These are phyloP conservation scores for Hyaloscypha bicolor DNA, from an alignment of 495 filamentous ascomycete species.

Conservation along the genomic window DNA sequence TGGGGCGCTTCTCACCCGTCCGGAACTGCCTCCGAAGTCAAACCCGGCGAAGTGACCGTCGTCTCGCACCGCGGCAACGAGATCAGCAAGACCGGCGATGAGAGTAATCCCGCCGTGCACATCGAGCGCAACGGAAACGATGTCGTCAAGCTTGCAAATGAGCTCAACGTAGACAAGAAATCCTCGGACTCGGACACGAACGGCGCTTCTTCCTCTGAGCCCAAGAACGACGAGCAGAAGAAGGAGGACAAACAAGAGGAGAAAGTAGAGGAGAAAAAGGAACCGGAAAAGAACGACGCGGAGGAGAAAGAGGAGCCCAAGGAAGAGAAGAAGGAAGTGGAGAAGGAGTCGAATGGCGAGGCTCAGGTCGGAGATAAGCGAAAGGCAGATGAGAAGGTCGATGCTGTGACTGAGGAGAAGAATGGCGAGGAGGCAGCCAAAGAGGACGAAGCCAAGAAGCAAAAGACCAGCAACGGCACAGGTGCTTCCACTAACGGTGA, in stretches of 20 bases:
- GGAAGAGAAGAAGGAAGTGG: slow-evolving; percentile 24
- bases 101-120: slow-evolving; percentile 60
- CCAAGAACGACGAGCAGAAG: slow-evolving; percentile 35
- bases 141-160: slow-evolving; percentile 61
- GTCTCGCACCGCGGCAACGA: slow-evolving; percentile 62
- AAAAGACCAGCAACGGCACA: slow-evolving; percentile 25
- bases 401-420: slow-evolving; percentile 6
- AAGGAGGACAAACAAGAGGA: slow-evolving; percentile 34
- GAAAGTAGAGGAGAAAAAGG: slow-evolving; percentile 36
- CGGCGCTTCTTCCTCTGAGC: slow-evolving; percentile 27
- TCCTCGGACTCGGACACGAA: slow-evolving; percentile 6
- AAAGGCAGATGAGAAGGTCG: slow-evolving; percentile 13
- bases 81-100: slow-evolving; percentile 58
- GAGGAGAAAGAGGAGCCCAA: slow-evolving; percentile 38
- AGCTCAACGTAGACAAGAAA: slow-evolving; percentile 51
- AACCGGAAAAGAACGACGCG: slow-evolving; percentile 42
- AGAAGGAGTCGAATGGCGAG: slow-evolving; percentile 21
- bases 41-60: slow-evolving; percentile 56
- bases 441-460: slow-evolving; percentile 30
- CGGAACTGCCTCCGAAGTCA: slow-evolving; percentile 60
- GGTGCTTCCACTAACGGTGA: slow-evolving; percentile 16
- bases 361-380: slow-evolving; percentile 3
- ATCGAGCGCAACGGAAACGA: slow-evolving; percentile 61
- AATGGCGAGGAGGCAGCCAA: slow-evolving; percentile 9
- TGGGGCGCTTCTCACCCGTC: slow-evolving; percentile 54